phyloP scores from a whole-genome alignment of 75 land plant genomes.

The Pseudotsuga menziesii region DNA sequence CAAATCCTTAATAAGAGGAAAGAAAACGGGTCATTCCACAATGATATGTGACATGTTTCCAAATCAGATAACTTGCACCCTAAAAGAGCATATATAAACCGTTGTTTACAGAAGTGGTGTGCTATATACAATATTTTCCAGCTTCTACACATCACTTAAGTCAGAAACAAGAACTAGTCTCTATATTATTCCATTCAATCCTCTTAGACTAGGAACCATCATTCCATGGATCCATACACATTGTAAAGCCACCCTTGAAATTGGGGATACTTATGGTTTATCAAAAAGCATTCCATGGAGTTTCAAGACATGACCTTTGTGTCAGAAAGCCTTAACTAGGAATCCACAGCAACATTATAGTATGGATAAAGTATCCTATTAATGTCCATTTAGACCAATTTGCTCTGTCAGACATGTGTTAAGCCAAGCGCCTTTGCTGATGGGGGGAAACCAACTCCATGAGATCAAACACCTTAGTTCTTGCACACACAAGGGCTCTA shows the following conservation, averaged over 20 bases:
- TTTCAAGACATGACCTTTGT: neutral
- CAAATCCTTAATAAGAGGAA: neutral
- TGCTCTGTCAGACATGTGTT: too few relatives aligned
- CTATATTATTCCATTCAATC: neutral
- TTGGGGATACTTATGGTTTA: neutral
- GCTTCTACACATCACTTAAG: neutral
- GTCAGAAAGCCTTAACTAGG: neutral
- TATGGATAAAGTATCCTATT: too few relatives aligned
- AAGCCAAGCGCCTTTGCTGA: too few relatives aligned
- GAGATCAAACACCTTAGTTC: too few relatives aligned
- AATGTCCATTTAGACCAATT: too few relatives aligned
- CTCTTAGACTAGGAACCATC: neutral
- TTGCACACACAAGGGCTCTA: too few relatives aligned
- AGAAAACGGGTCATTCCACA: neutral
- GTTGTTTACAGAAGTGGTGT: neutral
- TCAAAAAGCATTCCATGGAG: neutral
- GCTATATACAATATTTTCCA: too few relatives aligned
- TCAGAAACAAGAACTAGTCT: neutral
- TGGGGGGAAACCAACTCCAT: too few relatives aligned
- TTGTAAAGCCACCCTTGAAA: slow-evolving; percentile 3
- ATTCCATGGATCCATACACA: neutral
- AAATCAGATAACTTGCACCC: neutral
- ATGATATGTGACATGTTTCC: neutral
- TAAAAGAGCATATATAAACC: neutral
- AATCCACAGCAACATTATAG: neutral